These are phyloP conservation scores for Torrubiellomyces zombiae DNA, from an alignment of 2,329 filamentous ascomycete species.

Conservation along the genomic window DNA sequence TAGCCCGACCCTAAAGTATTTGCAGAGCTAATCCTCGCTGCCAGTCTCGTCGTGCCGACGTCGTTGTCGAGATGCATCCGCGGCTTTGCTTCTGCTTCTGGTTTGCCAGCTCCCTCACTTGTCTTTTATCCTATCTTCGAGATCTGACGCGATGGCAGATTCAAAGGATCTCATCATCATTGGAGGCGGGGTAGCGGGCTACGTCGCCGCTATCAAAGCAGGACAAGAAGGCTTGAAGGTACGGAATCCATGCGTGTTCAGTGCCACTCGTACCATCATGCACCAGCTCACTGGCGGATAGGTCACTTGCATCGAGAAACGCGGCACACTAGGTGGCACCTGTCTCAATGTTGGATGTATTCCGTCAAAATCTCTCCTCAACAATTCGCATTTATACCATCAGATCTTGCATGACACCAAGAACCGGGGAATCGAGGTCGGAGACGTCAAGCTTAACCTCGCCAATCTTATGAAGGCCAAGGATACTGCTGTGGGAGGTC, in stretches of 20 bases:
- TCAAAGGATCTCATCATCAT: conserved; percentile 97
- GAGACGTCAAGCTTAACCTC: conserved; percentile 92
- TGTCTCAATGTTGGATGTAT: conserved; percentile 99
- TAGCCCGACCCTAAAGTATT: too few relatives aligned
- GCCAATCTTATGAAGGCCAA: conserved; percentile 97
- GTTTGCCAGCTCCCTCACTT: conserved; percentile 19
- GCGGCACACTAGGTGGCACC: conserved; percentile 83
- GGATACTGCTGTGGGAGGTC: conserved; percentile 69
- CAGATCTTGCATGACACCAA: conserved; percentile 94
- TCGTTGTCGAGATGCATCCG: conserved; percentile 36
- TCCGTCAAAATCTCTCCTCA: conserved; percentile 96
- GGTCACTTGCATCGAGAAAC: conserved; percentile 98
- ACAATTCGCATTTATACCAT: conserved; percentile 98
- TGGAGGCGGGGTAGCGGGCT: conserved; percentile 93
- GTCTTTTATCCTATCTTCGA: not conserved
- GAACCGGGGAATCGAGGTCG: conserved; percentile 91
- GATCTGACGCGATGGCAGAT: conserved; percentile 39
- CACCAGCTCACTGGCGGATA: conserved; percentile 18
- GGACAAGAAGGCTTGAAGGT: conserved; percentile 96
- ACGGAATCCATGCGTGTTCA: conserved; percentile 6
- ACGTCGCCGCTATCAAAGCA: conserved; percentile 97
- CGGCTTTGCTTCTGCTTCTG: conserved; percentile 40
- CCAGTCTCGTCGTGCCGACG: too few relatives aligned
- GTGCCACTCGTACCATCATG: not conserved
- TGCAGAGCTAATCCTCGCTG: too few relatives aligned